Evolutionary conservation across 2,329 filamentous ascomycete species (phyloP).

Genomic region (Fusarium sp.): DNA sequence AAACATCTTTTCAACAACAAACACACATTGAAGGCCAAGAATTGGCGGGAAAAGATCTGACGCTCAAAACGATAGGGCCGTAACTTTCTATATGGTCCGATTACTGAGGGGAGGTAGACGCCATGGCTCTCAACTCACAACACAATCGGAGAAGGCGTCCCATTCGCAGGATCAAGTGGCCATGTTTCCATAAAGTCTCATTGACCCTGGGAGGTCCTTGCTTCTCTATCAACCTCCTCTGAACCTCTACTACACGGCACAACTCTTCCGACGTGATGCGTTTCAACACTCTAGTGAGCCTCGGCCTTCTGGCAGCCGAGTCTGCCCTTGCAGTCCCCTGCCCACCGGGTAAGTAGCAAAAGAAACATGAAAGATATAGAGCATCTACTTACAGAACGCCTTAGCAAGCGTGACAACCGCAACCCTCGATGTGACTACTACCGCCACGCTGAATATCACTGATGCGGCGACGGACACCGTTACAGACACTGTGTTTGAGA

Average conservation of each 20-base stretch:
- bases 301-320: conserved; percentile 8
- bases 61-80: not conserved
- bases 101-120: not conserved
- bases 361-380: not conserved
- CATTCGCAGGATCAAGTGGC: not conserved
- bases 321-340: conserved; percentile 12
- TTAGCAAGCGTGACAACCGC: not conserved
- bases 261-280: conserved; percentile 6
- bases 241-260: not conserved
- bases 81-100: not conserved
- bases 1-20: not conserved
- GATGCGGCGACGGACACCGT: not conserved
- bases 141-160: not conserved
- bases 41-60: not conserved
- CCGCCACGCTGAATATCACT: not conserved
- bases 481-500: not conserved
- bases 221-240: not conserved
- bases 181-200: not conserved
- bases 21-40: not conserved
- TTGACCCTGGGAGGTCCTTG: not conserved
- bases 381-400: not conserved
- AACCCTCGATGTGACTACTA: not conserved
- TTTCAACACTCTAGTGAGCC: not conserved
- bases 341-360: not conserved
- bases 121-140: not conserved